These are phyloP conservation scores for Penicillium hesseltinei DNA, from an alignment of 2,329 filamentous ascomycete species.

Conservation along the genomic window DNA sequence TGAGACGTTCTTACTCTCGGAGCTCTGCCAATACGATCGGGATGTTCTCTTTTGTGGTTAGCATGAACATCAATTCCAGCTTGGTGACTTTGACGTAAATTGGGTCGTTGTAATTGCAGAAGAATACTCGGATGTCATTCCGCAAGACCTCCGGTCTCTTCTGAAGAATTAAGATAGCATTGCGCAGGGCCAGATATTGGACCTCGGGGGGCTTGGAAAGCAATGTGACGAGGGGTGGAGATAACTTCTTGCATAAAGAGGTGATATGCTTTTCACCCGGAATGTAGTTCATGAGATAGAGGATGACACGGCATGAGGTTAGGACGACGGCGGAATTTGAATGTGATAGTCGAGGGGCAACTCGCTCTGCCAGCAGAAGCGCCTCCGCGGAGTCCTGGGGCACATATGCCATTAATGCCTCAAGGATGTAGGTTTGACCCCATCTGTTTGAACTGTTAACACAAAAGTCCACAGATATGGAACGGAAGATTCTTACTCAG, in stretches of 20 bases:
- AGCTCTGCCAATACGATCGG: conserved; percentile 91
- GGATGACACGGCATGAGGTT: conserved; percentile 91
- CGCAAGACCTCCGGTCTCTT: conserved; percentile 86
- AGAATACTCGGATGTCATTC: conserved; percentile 97
- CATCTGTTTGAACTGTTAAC: conserved; percentile 59
- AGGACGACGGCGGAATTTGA: conserved; percentile 95
- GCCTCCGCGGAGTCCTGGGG: conserved; percentile 89
- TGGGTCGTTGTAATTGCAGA: conserved; percentile 99
- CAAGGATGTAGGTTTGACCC: conserved; percentile 97
- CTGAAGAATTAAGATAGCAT: conserved; percentile 90
- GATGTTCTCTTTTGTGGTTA: conserved; percentile 93
- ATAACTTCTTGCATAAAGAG: conserved; percentile 84
- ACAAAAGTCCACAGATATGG: neutral
- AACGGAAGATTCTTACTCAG: conserved; percentile 65
- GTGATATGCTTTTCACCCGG: conserved; percentile 85
- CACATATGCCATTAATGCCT: conserved; percentile 96
- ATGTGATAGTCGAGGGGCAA: conserved; percentile 92
- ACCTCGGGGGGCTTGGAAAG: conserved; percentile 96
- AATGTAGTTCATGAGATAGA: conserved; percentile 99
- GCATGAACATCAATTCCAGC: conserved; percentile 97
- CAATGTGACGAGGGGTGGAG: conserved; percentile 88
- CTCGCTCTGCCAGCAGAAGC: conserved; percentile 83
- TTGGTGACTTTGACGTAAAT: conserved; percentile 99
- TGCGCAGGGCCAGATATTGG: conserved; percentile 93
- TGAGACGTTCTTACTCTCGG: conserved; percentile 64